These are phyloP conservation scores for Craspedostauros australis DNA, from an alignment of 108 stramenopile genomes.

Conservation along the genomic window DNA sequence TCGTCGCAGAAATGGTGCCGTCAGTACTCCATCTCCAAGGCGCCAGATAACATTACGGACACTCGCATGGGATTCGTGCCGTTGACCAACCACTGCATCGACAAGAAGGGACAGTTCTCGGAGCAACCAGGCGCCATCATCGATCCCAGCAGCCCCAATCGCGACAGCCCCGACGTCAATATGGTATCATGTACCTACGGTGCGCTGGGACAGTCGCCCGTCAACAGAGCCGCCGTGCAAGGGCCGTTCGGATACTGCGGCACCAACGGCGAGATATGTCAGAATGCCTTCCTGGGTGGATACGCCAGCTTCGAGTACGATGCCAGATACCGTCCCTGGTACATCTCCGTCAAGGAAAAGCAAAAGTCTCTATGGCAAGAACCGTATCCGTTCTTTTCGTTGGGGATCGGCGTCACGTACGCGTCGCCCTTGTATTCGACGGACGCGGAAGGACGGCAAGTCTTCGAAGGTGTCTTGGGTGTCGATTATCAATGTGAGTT, in stretches of 20 bases:
- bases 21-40: constrained; percentile 10
- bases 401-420: constrained; percentile 28
- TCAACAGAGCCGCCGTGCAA: background rate
- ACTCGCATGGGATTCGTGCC: constrained; percentile 22
- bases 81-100: constrained; percentile 15
- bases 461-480: constrained; percentile 39
- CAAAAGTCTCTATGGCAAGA: constrained; percentile 26
- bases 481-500: constrained; percentile 27
- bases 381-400: constrained; percentile 30
- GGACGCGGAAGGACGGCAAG: constrained; percentile 9
- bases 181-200: constrained; percentile 6
- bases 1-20: constrained; percentile 14
- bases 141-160: background rate
- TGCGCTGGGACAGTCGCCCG: background rate
- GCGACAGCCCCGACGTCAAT: background rate
- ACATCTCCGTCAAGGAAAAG: constrained; percentile 18
- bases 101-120: constrained; percentile 17
- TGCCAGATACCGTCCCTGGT: constrained; percentile 36
- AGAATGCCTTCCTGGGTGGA: constrained; percentile 36
- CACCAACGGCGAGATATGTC: constrained; percentile 12
- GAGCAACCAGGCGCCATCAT: constrained; percentile 12
- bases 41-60: background rate
- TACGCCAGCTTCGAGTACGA: constrained; percentile 25
- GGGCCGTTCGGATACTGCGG: constrained; percentile 15
- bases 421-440: constrained; percentile 22